A percentile compares a stretch with the other conserved stretches of the same genome.
These are phyloP conservation scores for Cryphonectria carpinicola DNA, from an alignment of 2,329 filamentous ascomycete species.

Conservation along the genomic window DNA sequence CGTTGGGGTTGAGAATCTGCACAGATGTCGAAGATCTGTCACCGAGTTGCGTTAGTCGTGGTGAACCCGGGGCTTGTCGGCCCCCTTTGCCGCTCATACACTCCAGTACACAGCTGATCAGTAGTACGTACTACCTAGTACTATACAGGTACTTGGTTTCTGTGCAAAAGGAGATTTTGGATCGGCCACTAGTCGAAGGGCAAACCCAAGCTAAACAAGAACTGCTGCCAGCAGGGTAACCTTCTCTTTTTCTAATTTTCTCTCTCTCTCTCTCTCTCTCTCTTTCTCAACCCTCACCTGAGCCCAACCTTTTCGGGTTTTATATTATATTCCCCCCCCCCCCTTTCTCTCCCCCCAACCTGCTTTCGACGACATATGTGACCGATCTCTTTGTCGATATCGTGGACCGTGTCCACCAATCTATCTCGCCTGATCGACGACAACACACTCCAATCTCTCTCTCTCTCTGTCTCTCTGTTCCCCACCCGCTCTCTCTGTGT, in stretches of 20 bases:
- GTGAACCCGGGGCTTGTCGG: neutral
- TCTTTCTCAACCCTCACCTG: neutral
- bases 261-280: neutral
- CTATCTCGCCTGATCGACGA: neutral
- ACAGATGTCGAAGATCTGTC: neutral
- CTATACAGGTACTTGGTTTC: neutral
- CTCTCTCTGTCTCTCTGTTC: neutral
- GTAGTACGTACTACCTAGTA: too few relatives aligned
- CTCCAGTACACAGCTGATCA: too few relatives aligned
- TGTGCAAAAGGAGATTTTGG: constrained; percentile 2
- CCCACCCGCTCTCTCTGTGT: too few relatives aligned
- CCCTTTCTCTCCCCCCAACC: neutral
- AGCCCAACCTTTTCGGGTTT: neutral
- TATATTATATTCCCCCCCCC: neutral
- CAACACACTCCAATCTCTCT: neutral
- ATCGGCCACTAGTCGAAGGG: neutral
- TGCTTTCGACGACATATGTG: neutral
- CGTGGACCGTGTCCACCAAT: neutral
- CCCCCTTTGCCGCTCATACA: neutral
- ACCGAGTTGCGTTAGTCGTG: constrained; percentile 1
- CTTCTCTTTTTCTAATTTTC: neutral
- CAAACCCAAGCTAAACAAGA: neutral
- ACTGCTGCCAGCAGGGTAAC: neutral
- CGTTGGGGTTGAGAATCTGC: neutral
- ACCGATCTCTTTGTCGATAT: neutral